These are phyloP conservation scores for Conringia planisiliqua DNA, from an alignment of 345 rosid species.

Conservation along the genomic window DNA sequence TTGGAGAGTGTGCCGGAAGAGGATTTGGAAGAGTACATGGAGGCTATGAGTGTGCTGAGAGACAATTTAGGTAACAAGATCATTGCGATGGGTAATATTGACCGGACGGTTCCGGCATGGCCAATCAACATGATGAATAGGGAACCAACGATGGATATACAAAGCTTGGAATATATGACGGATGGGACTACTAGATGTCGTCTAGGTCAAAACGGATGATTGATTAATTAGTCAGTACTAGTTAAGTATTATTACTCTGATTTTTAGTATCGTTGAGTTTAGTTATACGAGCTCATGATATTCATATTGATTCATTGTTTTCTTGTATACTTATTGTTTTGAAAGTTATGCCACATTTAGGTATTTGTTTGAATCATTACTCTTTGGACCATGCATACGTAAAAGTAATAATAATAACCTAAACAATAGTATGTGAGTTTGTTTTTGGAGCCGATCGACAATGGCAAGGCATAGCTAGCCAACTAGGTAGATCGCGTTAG, in stretches of 20 bases:
- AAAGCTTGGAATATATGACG: neutral
- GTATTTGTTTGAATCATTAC: neutral
- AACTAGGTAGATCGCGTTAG: neutral
- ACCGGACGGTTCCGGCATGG: conserved; percentile 18
- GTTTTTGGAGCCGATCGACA: too few relatives aligned
- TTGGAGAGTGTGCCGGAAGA: conserved; percentile 35
- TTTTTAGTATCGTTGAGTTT: neutral
- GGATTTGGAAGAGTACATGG: conserved; percentile 18
- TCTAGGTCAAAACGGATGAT: conserved; percentile 17
- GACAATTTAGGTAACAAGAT: conserved; percentile 25
- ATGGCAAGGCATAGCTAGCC: neutral
- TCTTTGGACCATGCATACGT: neutral
- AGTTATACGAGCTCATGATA: neutral
- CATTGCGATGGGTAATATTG: conserved; percentile 12
- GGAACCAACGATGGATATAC: conserved; percentile 17
- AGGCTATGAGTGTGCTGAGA: conserved; percentile 21
- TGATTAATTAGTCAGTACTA: neutral
- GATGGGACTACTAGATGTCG: neutral
- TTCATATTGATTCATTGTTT: conserved; percentile 8
- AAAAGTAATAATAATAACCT: too few relatives aligned
- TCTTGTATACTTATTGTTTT: neutral
- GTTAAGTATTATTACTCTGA: neutral
- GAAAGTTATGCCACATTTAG: neutral
- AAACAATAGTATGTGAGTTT: too few relatives aligned
- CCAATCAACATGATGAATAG: conserved; percentile 23